Percentiles rank a stretch among this genome's conserved stretches.
phyloP scores from a whole-genome alignment of 2,329 filamentous ascomycete genomes.

The Dendrostoma leiphaemia region DNA sequence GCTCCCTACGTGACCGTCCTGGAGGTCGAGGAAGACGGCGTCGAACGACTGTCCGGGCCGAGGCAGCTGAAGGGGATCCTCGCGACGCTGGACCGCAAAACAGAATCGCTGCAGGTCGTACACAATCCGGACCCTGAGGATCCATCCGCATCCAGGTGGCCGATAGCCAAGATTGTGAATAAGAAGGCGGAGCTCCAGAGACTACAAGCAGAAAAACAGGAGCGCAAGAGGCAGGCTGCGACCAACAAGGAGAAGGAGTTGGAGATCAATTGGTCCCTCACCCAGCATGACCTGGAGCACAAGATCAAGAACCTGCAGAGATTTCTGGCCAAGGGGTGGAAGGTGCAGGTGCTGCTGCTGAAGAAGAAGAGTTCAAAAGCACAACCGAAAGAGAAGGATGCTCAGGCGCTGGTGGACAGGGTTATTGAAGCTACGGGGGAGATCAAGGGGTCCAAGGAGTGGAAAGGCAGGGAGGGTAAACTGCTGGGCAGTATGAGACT shows the following conservation, averaged over 20 bases:
- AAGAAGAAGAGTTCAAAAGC: constrained; percentile 61
- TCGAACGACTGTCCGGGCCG: constrained; percentile 37
- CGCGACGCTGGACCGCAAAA: constrained; percentile 30
- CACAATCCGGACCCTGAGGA: constrained; percentile 34
- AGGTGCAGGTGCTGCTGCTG: constrained; percentile 72
- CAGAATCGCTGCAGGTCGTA: constrained; percentile 41
- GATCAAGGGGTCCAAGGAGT: constrained; percentile 38
- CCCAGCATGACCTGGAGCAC: constrained; percentile 70
- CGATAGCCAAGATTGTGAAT: constrained; percentile 71
- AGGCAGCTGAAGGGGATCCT: constrained; percentile 40
- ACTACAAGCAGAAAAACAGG: constrained; percentile 41
- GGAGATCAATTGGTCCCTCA: constrained; percentile 90
- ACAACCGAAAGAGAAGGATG: constrained; percentile 60
- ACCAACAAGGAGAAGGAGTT: constrained; percentile 62
- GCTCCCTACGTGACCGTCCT: constrained; percentile 39
- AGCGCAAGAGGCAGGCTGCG: constrained; percentile 41
- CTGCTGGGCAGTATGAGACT: constrained; percentile 37
- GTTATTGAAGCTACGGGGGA: constrained; percentile 37
- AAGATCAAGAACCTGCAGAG: constrained; percentile 63
- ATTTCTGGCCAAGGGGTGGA: constrained; percentile 73
- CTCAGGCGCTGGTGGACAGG: constrained; percentile 52
- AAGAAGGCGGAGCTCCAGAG: constrained; percentile 47
- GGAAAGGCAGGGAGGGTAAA: constrained; percentile 39
- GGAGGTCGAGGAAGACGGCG: constrained; percentile 33
- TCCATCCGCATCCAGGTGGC: constrained; percentile 30